Evolutionary conservation across 768 basidiomycete species (phyloP), one percentile per base, ranked within the genome.

Genomic region (Lactarius sp.): DNA sequence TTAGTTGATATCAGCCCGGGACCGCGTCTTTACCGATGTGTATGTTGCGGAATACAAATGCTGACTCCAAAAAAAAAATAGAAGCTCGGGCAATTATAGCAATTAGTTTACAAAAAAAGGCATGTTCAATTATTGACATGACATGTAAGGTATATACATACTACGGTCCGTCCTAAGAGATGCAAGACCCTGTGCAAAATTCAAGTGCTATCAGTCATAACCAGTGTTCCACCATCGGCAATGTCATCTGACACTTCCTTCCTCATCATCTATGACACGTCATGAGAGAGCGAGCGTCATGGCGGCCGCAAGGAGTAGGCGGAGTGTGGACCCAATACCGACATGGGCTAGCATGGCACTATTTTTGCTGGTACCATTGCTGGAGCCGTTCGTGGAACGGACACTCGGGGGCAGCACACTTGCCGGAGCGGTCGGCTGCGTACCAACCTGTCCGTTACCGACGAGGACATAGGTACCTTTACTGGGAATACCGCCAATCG

Each of bases 401-500:
- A 81, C 72, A 71, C 73, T 85, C 0, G 73, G 59, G 1, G 87
- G 88, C 6, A 92, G 79, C 2, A 53, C 70, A 18, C 75, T 75
- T 0, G 75, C 79, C 1, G 74, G 66, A 2, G 73, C 66, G 0
- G 77, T 81, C 1, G 87, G 80, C 72, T 97, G 95, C 2, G 73
- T 74, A 54, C 85, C 91, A 20, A 97, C 79, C 59, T 83, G 71
- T 1, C 94, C 94, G 61, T 78, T 86, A 3, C 95, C 95, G 31
- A 94, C 81, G 58, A 85, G 90, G 58, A 95, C 80, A 73, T 81
- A 82, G 12, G 84, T 83, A 1, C 89, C 94, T 62, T 86, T 86
- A 58, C 85, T 87, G 3, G 94, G 94, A 16, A 97, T 83, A 46
- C 92, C 94, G 66, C 87, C 80, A 64, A 97, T 81, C 42, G 85